These are phyloP conservation scores for Miscanthus lutarioriparius DNA, from an alignment of 176 grass and related monocot species.

Conservation along the genomic window DNA sequence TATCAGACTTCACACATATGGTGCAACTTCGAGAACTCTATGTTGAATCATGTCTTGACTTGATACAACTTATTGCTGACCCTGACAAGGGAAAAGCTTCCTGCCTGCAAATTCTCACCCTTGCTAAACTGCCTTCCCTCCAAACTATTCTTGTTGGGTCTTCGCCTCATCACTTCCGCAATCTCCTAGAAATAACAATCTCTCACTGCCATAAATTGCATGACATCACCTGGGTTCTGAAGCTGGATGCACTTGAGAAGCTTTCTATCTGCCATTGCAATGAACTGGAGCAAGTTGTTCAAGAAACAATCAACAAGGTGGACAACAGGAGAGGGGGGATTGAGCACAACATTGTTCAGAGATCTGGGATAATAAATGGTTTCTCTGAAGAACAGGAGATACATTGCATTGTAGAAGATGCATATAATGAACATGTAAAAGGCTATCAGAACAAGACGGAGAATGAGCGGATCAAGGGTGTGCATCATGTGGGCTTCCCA, in stretches of 20 bases:
- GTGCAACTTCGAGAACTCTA: conserved; percentile 57
- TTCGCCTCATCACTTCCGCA: conserved; percentile 45
- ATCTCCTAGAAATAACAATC: conserved; percentile 58
- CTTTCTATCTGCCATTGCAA: conserved; percentile 51
- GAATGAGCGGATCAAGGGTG: conserved; percentile 12
- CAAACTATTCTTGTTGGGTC: conserved; percentile 36
- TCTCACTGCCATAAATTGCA: conserved; percentile 48
- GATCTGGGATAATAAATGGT: neutral
- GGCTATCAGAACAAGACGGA: neutral
- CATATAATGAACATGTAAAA: conserved; percentile 19
- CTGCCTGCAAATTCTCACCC: conserved; percentile 49
- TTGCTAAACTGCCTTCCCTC: conserved; percentile 46
- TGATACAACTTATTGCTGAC: conserved; percentile 44
- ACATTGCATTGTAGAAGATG: conserved; percentile 35
- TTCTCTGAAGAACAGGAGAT: conserved; percentile 41
- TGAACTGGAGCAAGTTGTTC: conserved; percentile 46
- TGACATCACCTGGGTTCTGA: conserved; percentile 47
- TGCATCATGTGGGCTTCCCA: conserved; percentile 28
- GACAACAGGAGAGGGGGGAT: neutral
- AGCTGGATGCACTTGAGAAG: conserved; percentile 57
- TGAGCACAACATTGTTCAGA: neutral
- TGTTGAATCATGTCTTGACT: conserved; percentile 52
- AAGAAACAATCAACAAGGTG: conserved; percentile 15
- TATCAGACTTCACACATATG: conserved; percentile 54
- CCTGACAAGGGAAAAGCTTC: conserved; percentile 27